Evolutionary conservation across 2,329 filamentous ascomycete species (phyloP), one percentile per base, ranked within the genome.

Genomic region (Ramularia collo-cygni): DNA sequence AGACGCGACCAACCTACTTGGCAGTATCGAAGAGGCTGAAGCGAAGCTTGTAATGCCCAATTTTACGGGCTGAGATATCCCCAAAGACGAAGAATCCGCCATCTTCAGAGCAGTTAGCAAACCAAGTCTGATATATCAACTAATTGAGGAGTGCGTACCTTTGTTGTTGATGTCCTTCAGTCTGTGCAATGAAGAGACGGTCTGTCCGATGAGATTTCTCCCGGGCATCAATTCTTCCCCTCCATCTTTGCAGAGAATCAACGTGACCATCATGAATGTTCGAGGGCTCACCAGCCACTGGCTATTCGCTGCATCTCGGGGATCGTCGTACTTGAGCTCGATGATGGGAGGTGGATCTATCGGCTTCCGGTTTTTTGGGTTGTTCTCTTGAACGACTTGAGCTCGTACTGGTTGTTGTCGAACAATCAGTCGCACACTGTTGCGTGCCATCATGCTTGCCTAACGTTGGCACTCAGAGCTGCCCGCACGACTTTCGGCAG

Each of bases 31-130:
- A 89, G 10, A 94, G 71, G 35, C 77, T 82, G 59, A 95, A 94
- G 40, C 79, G 75, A 28, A 95, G 71, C 26, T 81, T 73, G 58
- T 80, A 90, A 14, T 69, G 71, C 19, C 88, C 88, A 53, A 84
- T 77, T 16, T 79, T 70, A 57, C 83, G 83, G 44, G 90, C 79
- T 0, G 85, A 92, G 15, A 95, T 70, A 61, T 95, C 87, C 4
- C 84, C 84, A 62, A 93, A 94, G n/a, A 94, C 81, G 56, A 94
- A 94, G 65, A 88, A 93, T 1, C 81, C 86, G 8, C 83, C 83
- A 62, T 92, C 85, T 67, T 44, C n/a, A 44, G 36, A 46, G 18
- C 10, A 18, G 18, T 17, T 28, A 18, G 14, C 6, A 16, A 12
- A 17, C 4, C 13, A 19, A 13, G 8, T 38, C 26, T 15, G 21